Evolutionary conservation across 1,284 basidiomycete species (phyloP), one percentile per base, ranked within the genome.

Genomic region (Mixia osmundae): DNA sequence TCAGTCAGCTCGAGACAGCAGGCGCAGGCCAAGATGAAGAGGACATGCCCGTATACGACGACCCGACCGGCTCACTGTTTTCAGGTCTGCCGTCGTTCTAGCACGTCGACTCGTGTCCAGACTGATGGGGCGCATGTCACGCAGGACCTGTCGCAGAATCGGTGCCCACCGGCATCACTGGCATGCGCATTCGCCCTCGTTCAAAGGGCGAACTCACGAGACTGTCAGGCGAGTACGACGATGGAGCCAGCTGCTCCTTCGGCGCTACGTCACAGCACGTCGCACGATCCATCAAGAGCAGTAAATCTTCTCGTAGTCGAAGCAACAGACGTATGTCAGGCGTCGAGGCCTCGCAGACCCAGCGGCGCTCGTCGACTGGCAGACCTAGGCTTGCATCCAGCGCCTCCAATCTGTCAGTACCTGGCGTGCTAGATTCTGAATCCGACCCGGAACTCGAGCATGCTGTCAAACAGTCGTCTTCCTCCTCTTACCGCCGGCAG

Each of bases 191-290:
- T n/a, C 5, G 33, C 5, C 5, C 10, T 10, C 5, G 33, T 4
- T 18, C 14, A 6, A 24, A 11, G 5, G 24, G 12, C 10, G 33
- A 34, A 25, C 19, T 34, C 11, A 25, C 33, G 4, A 22, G 22
- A 16, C 22, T 34, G 21, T 34, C 33, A 8, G 19, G 22, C 24
- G 33, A 34, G 24, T 34, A 25, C 24, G 33, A 24, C n/a, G 22
- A 15, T 7, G 12, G 18, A 14, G 27, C 14, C 8, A 11, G 14
- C 7, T 6, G 14, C 8, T 7, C 6, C 27, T 7, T 6, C 27
- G 6, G 7, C 7, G 14, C 7, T 16, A 29, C 12, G 7, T 5
- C 12, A 14, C 27, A 16, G 27, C 7, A 15, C 7, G 7, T 29
- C 27, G 8, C 24, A n/a, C 24, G 8, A 25, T 8, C 24, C 24